Base-by-base conservation (phyloP, 306 rosid genomes). In the Quercus glauca region DNA sequence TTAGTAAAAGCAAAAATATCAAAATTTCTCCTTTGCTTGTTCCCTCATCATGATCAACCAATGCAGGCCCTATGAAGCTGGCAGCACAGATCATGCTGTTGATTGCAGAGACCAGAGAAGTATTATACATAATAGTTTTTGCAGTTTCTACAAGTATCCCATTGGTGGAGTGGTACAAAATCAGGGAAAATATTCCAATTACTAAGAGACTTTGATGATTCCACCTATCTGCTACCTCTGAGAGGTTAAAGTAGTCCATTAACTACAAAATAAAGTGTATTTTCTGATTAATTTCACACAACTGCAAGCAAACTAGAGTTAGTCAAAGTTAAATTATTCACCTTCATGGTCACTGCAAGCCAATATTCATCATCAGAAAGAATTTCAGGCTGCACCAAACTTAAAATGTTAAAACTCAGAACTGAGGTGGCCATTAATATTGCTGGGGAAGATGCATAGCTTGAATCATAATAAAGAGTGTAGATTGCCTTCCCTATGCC, bases 31-130 rank as follows among this genome's bases (percentile, higher is more conserved):
- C 92, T 0, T 56, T 52, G 86, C 81, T 82, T 21, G 97, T 91
- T 81, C 87, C 86, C 82, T 89, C 94, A 45, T 88, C 90, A 35
- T 85, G 84, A 76, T 91, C 98, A 76, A 80, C 79, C 86, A 95
- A 85, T 79, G 97, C 95, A 73, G 95, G 92, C 56, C 98, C 99
- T 78, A 90, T 89, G 71, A 88, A 81, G 80, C 87, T 80, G 45
- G 95, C 94, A 55, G 86, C 88, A 55, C 73, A 67, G 71, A 92
- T 80, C 69, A 80, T 61, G 8, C 81, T 79, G 86, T 90, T 89
- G 78, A 82, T 87, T 63, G 78, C n/a, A 63, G 92, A 81, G 76
- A 80, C 79, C 69, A 90, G 55, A 74, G 84, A 69, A 80, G 93
- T 83, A 83, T 90, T 90, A 35, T 85, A 89, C 74, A 89, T 83